A percentile compares a stretch with the other conserved stretches of the same genome.
These are phyloP conservation scores for Aureobasidium sp. DNA, from an alignment of 2,329 filamentous ascomycete genomes.

Conservation along the genomic window DNA sequence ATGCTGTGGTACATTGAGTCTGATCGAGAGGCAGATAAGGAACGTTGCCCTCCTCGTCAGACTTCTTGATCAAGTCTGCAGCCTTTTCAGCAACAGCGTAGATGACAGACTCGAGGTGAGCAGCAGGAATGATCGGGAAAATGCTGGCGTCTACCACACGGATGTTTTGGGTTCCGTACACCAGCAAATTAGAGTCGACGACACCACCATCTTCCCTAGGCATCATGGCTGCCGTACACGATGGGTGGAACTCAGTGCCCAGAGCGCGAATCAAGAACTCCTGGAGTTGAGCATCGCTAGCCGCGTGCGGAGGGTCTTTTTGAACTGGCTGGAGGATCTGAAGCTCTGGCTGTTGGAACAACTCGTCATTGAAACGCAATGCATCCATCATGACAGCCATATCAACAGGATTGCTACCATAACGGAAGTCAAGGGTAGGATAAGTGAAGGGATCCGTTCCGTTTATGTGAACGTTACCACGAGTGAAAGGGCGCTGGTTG, in stretches of 20 bases:
- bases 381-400: slow-evolving; percentile 19
- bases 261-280: slow-evolving; percentile 24
- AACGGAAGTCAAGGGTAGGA: slow-evolving; percentile 23
- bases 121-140: slow-evolving; percentile 33
- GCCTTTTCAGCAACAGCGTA: slow-evolving; percentile 20
- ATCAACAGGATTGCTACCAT: slow-evolving; percentile 25
- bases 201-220: slow-evolving; percentile 40
- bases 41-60: not conserved
- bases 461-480: slow-evolving; percentile 23
- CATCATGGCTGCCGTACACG: slow-evolving; percentile 41
- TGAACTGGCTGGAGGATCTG: slow-evolving; percentile 22
- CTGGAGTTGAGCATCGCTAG: slow-evolving; percentile 23
- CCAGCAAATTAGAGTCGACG: slow-evolving; percentile 34
- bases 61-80: slow-evolving; percentile 18
- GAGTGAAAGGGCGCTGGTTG: slow-evolving; percentile 25
- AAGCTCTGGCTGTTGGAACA: slow-evolving; percentile 21
- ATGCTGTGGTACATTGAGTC: slow-evolving; percentile 14
- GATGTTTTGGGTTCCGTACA: slow-evolving; percentile 35
- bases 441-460: slow-evolving; percentile 16
- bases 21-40: slow-evolving; percentile 13
- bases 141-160: slow-evolving; percentile 38
- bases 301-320: slow-evolving; percentile 21
- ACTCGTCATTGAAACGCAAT: slow-evolving; percentile 24
- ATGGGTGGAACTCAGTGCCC: slow-evolving; percentile 28
- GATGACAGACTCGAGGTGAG: slow-evolving; percentile 18